Evolutionary conservation across 2,329 filamentous ascomycete species (phyloP).

Genomic region (Nigrospora sphaerica): DNA sequence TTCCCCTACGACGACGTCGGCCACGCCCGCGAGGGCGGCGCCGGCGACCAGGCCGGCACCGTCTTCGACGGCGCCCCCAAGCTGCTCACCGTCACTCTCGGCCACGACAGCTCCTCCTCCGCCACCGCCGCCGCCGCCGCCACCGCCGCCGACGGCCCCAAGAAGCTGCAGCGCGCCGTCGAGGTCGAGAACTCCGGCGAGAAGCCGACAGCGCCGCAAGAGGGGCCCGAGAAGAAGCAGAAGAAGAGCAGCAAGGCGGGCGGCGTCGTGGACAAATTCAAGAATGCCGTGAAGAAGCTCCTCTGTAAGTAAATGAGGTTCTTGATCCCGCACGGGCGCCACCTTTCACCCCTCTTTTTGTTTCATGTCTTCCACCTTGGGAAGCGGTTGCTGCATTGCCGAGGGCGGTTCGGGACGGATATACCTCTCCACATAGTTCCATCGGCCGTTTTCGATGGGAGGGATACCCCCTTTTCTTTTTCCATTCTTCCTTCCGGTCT

Average conservation of each 20-base stretch:
- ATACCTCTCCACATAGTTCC: too few relatives aligned
- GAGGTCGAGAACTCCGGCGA: background rate
- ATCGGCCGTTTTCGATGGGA: too few relatives aligned
- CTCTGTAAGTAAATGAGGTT: background rate
- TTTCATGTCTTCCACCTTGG: too few relatives aligned
- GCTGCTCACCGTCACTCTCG: slow-evolving; percentile 49
- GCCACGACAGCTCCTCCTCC: slow-evolving; percentile 24
- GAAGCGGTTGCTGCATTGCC: too few relatives aligned
- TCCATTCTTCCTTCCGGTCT: too few relatives aligned
- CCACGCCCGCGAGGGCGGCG: slow-evolving; percentile 52
- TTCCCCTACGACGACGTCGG: slow-evolving; percentile 64
- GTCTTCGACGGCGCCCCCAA: slow-evolving; percentile 49
- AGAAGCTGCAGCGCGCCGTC: background rate
- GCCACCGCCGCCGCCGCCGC: background rate
- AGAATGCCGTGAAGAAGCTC: background rate
- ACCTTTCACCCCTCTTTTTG: too few relatives aligned
- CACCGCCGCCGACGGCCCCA: background rate
- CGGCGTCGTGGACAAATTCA: background rate
- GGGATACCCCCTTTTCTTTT: too few relatives aligned
- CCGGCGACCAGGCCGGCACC: slow-evolving; percentile 54
- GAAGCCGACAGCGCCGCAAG: slow-evolving; percentile 7
- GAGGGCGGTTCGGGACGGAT: too few relatives aligned
- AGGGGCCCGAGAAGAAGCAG: slow-evolving; percentile 11
- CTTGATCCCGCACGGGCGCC: too few relatives aligned
- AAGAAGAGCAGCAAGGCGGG: slow-evolving; percentile 7